Evolutionary conservation across 2,329 filamentous ascomycete genomes (phyloP).

Genomic region (Penicillium paneum): DNA sequence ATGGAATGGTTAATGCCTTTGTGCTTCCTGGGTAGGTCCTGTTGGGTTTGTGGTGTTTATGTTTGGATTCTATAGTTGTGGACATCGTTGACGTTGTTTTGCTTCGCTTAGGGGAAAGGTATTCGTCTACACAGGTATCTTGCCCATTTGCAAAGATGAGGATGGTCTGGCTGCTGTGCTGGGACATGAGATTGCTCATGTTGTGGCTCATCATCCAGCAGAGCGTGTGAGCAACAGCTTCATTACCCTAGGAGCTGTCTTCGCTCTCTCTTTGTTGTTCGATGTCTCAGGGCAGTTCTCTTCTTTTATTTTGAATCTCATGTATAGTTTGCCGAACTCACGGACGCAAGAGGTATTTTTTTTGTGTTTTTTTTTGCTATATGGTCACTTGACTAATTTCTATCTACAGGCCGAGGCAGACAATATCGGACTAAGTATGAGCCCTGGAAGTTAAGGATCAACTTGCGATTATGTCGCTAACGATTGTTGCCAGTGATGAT

Average conservation of each 20-base stretch:
- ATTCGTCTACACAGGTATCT: conserved; percentile 62
- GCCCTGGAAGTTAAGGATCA: neutral
- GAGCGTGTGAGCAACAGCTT: conserved; percentile 53
- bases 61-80: neutral
- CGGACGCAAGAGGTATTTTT: conserved; percentile 53
- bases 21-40: conserved; percentile 55
- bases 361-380: too few relatives aligned
- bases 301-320: conserved; percentile 47
- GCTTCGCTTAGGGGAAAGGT: conserved; percentile 52
- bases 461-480: conserved; percentile 14
- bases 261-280: conserved; percentile 34
- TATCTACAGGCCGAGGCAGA: conserved; percentile 55
- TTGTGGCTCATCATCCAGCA: conserved; percentile 55
- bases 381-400: conserved; percentile 7
- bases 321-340: conserved; percentile 54
- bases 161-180: conserved; percentile 60
- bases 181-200: conserved; percentile 63
- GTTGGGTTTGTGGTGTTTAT: neutral
- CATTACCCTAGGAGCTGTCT: conserved; percentile 30
- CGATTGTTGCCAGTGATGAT: conserved; percentile 52
- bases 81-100: conserved; percentile 1
- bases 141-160: conserved; percentile 55
- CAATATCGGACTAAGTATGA: conserved; percentile 55
- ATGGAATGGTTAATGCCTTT: conserved; percentile 55
- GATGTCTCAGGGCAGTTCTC: conserved; percentile 41